Conservation (phyloP, 2,329 filamentous ascomycete species). For the Pseudocercospora crystallina region DNA sequence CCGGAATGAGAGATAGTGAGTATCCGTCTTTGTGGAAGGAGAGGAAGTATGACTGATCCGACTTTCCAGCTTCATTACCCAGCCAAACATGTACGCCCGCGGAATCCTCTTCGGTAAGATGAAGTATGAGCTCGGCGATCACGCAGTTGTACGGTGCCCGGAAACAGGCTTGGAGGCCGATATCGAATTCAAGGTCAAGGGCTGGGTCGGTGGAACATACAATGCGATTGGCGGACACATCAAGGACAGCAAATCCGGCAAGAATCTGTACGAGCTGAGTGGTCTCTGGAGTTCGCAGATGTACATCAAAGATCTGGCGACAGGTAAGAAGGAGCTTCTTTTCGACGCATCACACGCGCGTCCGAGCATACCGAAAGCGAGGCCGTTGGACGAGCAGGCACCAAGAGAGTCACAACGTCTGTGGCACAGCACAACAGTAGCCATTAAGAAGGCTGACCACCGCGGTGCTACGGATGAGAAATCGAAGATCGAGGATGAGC, state of each 20-base stretch:
- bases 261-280: slow-evolving; percentile 85
- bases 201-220: slow-evolving; percentile 94
- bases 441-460: slow-evolving; percentile 82
- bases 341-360: slow-evolving; percentile 82
- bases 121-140: slow-evolving; percentile 98
- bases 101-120: slow-evolving; percentile 98
- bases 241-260: slow-evolving; percentile 82
- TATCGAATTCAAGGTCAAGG: slow-evolving; percentile 97
- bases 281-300: slow-evolving; percentile 95
- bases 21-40: slow-evolving; percentile 21
- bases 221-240: slow-evolving; percentile 93
- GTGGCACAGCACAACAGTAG: slow-evolving; percentile 78
- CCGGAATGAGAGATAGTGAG: slow-evolving; percentile 86
- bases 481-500: slow-evolving; percentile 89
- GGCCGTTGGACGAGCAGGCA: slow-evolving; percentile 81
- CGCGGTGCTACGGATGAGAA: slow-evolving; percentile 90
- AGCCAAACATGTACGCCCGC: slow-evolving; percentile 98
- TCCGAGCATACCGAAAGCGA: slow-evolving; percentile 69
- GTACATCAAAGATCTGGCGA: slow-evolving; percentile 81
- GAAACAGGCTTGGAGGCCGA: slow-evolving; percentile 84
- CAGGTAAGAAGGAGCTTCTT: slow-evolving; percentile 81
- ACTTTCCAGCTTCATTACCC: slow-evolving; percentile 72
- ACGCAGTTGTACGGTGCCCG: slow-evolving; percentile 88
- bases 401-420: slow-evolving; percentile 86
- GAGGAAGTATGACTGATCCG: slow-evolving; percentile 13